phyloP scores from a whole-genome alignment of 2,329 filamentous ascomycete genomes.

The Didymellaceae sp. region DNA sequence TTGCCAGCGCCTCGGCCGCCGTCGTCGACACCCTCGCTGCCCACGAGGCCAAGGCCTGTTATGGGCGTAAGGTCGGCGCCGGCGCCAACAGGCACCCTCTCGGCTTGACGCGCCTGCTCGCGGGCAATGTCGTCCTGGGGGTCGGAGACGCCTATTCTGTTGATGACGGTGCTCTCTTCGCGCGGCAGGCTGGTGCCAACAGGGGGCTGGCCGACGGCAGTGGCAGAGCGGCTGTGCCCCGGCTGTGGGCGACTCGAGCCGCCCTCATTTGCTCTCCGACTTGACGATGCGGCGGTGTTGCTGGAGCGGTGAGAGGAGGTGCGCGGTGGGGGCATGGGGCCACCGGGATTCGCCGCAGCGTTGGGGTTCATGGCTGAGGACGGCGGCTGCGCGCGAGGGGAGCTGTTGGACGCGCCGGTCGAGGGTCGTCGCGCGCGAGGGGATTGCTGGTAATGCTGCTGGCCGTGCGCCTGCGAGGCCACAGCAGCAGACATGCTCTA shows the following conservation, averaged over 20 bases:
- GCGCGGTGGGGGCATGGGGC: conserved; percentile 76
- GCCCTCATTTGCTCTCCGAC: conserved; percentile 55
- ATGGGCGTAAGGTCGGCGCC: conserved; percentile 54
- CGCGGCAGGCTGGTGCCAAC: conserved; percentile 64
- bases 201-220: conserved; percentile 61
- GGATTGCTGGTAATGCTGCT: conserved; percentile 44
- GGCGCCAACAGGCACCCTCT: conserved; percentile 59
- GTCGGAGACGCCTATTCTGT: conserved; percentile 76
- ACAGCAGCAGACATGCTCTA: conserved; percentile 48
- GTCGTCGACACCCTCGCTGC: conserved; percentile 59
- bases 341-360: conserved; percentile 61
- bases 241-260: conserved; percentile 44
- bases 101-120: conserved; percentile 71
- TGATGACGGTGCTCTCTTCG: conserved; percentile 80
- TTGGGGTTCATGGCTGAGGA: conserved; percentile 48
- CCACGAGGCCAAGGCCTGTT: conserved; percentile 57
- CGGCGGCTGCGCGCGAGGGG: conserved; percentile 50
- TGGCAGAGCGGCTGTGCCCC: conserved; percentile 53
- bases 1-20: conserved; percentile 51
- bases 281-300: conserved; percentile 40
- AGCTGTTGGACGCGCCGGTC: conserved; percentile 42
- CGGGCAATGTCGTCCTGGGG: conserved; percentile 75
- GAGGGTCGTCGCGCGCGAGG: conserved; percentile 42
- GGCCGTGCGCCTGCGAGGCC: conserved; percentile 42
- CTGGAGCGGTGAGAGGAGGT: conserved; percentile 74